These are phyloP conservation scores for Chrysochromulina tobinii DNA, from an alignment of 78 protist genomes.

Conservation along the genomic window DNA sequence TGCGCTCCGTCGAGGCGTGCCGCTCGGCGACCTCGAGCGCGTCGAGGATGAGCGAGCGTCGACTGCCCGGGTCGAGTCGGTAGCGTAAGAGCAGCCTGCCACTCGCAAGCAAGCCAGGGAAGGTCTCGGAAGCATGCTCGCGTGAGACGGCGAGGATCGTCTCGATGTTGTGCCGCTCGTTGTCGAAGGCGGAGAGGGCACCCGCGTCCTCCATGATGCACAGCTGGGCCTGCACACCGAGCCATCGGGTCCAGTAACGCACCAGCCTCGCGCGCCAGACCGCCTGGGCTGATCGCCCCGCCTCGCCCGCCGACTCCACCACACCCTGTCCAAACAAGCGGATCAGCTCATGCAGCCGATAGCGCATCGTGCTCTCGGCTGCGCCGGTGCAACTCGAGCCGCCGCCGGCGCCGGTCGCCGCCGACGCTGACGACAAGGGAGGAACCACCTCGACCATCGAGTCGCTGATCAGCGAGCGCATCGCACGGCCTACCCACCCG, in stretches of 20 bases:
- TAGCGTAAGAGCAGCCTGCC: background rate
- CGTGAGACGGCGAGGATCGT: background rate
- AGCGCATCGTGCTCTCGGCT: background rate
- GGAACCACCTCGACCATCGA: background rate
- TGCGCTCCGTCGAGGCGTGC: too few relatives aligned
- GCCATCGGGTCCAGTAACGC: background rate
- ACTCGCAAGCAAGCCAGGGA: background rate
- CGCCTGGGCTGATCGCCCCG: background rate
- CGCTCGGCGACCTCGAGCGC: background rate
- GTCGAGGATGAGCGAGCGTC: background rate
- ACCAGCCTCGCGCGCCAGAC: background rate
- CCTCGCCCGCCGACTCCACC: background rate
- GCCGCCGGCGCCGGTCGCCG: background rate
- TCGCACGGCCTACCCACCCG: too few relatives aligned
- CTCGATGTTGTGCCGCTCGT: slow-evolving; percentile 1
- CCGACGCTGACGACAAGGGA: too few relatives aligned
- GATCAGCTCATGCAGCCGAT: background rate
- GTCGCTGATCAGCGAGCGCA: background rate
- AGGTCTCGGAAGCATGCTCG: background rate
- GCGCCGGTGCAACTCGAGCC: too few relatives aligned
- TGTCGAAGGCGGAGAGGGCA: background rate
- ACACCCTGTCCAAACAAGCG: background rate
- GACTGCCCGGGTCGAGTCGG: background rate
- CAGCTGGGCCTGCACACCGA: background rate
- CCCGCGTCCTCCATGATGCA: background rate